Base-by-base conservation (phyloP, 805 yeast genomes). In the Soucietia sequanensis region DNA sequence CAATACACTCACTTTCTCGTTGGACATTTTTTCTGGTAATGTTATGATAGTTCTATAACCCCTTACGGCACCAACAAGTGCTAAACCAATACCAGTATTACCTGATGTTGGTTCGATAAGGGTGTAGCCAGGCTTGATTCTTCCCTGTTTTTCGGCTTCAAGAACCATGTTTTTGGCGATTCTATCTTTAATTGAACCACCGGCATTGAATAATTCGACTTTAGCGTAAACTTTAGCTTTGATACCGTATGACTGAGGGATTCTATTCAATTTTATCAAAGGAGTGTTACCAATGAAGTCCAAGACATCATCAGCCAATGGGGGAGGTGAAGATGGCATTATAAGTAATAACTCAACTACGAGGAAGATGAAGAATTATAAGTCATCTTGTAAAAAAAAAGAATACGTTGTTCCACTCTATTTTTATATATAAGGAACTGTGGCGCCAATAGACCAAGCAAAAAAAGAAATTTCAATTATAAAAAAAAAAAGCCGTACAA, bases 21-120 rank as follows among this genome's bases (percentile, higher is more conserved):
- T 86, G 27, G 91, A 83, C 95, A 86, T 86, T 67, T 86, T 86
- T 68, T 86, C 95, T 12, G 95, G 95, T 46, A 86, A 72, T 4
- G 95, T 86, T 58, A 86, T 86, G 53, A 86, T 86, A 33, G 91
- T 84, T 60, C 91, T 72, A 66, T 86, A 86, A 32, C 95, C 95
- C 54, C 77, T 80, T 27, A 87, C 86, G 27, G 95, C 95, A 50
- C 93, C 95, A 13, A 84, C 79, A 18, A 86, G 70, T 9, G 95
- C 95, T 47, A 86, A 71, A 39, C 95, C 95, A 54, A 86, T 87
- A 62, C 95, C 95, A 29, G 95, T 86, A 66, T 86, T 86, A 53
- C 95, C 95, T 8, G 91, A 82, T 8, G 95, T 87, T 37, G 95
- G 95, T 63, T 86, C 95, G 47, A 87, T 86, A 54, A 86, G 65